Percentiles rank a stretch among this genome's conserved stretches.
Evolutionary conservation across 2,329 filamentous ascomycete genomes (phyloP).

Genomic region (Fusarium sp.): DNA sequence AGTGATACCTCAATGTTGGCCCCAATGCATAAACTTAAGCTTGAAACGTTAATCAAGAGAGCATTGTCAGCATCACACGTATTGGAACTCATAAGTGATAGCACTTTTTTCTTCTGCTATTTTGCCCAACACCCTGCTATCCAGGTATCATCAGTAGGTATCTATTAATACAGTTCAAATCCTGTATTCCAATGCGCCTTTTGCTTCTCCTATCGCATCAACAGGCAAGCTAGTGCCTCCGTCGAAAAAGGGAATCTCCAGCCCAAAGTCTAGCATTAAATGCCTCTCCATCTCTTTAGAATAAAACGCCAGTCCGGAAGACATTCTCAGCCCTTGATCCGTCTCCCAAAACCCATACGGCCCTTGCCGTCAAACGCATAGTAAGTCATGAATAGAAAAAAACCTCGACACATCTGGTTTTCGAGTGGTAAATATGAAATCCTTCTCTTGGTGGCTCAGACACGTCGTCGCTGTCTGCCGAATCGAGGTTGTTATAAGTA

Average conservation of each 20-base stretch:
- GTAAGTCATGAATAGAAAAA: slow-evolving; percentile 24
- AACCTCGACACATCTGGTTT: slow-evolving; percentile 21
- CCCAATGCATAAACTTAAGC: not conserved
- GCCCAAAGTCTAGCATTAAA: slow-evolving; percentile 7
- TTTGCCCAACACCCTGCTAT: slow-evolving; percentile 26
- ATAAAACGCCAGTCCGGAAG: slow-evolving; percentile 50
- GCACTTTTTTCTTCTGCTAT: slow-evolving; percentile 7
- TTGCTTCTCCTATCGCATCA: not conserved
- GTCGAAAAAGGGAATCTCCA: not conserved
- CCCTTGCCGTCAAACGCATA: slow-evolving; percentile 41
- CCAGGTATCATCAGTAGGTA: slow-evolving; percentile 33
- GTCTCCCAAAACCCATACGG: slow-evolving; percentile 50
- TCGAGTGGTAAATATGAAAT: not conserved
- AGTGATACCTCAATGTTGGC: not conserved
- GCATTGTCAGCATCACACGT: not conserved
- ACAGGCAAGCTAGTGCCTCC: not conserved
- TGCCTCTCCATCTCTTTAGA: slow-evolving; percentile 12
- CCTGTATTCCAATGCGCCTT: slow-evolving; percentile 22
- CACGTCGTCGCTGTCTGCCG: not conserved
- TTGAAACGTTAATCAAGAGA: not conserved
- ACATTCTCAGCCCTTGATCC: slow-evolving; percentile 67
- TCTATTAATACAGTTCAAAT: slow-evolving; percentile 33
- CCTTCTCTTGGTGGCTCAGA: not conserved
- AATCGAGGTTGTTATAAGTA: slow-evolving; percentile 12
- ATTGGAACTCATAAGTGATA: not conserved